Base-by-base conservation (phyloP, 2,329 filamentous ascomycete species). In the Amauroascus niger region DNA sequence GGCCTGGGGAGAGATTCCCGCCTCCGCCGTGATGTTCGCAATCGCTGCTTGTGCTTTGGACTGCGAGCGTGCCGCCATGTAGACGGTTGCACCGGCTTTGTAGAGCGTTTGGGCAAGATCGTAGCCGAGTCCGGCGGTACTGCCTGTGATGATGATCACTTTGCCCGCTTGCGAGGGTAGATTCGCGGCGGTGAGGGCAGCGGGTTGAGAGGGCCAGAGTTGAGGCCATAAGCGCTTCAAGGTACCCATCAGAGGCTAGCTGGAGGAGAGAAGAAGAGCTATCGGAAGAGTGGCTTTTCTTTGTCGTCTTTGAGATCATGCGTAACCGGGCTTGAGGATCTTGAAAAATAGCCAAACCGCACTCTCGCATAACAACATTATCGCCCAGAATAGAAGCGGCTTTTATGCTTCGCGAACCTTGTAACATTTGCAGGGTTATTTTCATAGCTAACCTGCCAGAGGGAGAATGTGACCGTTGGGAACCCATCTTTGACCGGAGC, bases 81-180 rank as follows among this genome's bases (percentile, higher is more conserved):
- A 76, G 35, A 76, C 70, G 48, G 67, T 74, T 32, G 69, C 74
- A 55, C 71, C 69, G 33, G 69, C 65, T 24, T 60, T 57, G 59
- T 72, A 74, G 35, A 75, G 69, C 39, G 74, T 68, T 24, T 62
- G 59, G 13, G 66, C 63, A 0, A 73, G 60, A 35, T 71, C 66
- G 52, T 69, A 65, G 51, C 73, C 72, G 2, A 74, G 59, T 2
- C 72, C 73, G 39, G 64, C 64, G 49, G 64, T 61, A 30, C 64
- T 60, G 11, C 70, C 71, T 2, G 71, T 72, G 4, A 72, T 65
- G 20, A 73, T 63, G 59, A 64, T 69, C 57, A 70, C 68, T 61
- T 69, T 54, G 53, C 59, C 54, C 58, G 61, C 32, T 54, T 58
- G 39, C 39, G 46, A 50, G 57, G 57, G 54, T 5, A 62, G n/a